These are phyloP conservation scores for Pythium myriotylum DNA, from an alignment of 352 stramenopile species.

Conservation along the genomic window DNA sequence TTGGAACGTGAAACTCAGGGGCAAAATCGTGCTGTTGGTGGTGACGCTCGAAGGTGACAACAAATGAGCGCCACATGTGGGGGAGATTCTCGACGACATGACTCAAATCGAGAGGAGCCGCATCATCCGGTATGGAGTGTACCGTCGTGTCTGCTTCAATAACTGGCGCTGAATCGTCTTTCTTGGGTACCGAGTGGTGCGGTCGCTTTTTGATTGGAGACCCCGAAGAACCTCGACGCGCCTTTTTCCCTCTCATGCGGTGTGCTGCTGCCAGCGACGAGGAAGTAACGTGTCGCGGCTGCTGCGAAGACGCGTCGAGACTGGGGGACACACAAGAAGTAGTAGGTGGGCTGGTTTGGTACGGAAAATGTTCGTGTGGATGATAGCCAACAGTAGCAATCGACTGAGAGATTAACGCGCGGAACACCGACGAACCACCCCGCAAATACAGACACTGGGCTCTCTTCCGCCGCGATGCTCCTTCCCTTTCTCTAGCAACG, in stretches of 20 bases:
- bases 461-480: conserved; percentile 43
- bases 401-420: conserved; percentile 43
- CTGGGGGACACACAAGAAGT: no score
- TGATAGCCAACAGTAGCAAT: conserved; percentile 50
- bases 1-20: conserved; percentile 9
- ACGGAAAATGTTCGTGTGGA: conserved; percentile 24
- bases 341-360: no score
- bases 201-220: conserved; percentile 23
- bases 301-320: not conserved
- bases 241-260: not conserved
- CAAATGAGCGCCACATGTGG: conserved; percentile 28
- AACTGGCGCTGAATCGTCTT: conserved; percentile 12
- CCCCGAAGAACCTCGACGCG: not conserved
- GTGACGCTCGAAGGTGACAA: conserved; percentile 21
- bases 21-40: conserved; percentile 15
- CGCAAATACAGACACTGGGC: conserved; percentile 63
- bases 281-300: not conserved
- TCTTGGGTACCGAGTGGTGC: conserved; percentile 20
- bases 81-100: conserved; percentile 21
- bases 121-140: not conserved
- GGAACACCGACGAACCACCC: conserved; percentile 47
- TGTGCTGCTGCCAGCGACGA: not conserved
- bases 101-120: not conserved
- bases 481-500: conserved; percentile 36
- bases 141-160: not conserved